A percentile compares a stretch with the other conserved stretches of the same genome.
phyloP scores from a whole-genome alignment of 768 basidiomycete species.

The Hysterangium stoloniferum region DNA sequence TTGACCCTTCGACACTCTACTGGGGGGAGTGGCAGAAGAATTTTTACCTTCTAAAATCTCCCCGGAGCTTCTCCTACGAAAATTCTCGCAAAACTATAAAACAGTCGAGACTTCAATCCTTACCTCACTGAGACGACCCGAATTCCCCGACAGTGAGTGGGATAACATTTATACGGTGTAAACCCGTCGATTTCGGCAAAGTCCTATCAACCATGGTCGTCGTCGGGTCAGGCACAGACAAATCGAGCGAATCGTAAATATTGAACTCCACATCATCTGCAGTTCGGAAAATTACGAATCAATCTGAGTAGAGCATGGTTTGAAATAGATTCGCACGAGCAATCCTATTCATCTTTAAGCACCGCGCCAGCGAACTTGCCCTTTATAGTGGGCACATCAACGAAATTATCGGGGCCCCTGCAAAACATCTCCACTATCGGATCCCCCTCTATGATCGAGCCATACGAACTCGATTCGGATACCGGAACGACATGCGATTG shows the following conservation, averaged over 20 bases:
- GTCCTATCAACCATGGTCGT: slow-evolving; percentile 19
- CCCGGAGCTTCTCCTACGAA: neutral
- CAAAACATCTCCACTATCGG: slow-evolving; percentile 5
- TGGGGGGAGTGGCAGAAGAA: too few species aligned
- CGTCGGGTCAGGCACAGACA: slow-evolving; percentile 6
- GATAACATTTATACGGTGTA: slow-evolving; percentile 20
- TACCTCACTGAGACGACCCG: slow-evolving; percentile 9
- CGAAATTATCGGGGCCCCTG: slow-evolving; percentile 17
- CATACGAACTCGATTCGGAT: too few species aligned
- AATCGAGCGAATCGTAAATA: slow-evolving; percentile 4
- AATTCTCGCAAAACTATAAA: neutral
- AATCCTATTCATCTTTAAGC: slow-evolving; percentile 21
- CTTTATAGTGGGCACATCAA: slow-evolving; percentile 22
- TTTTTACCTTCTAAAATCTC: too few species aligned
- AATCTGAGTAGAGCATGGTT: too few species aligned
- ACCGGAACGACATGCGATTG: too few species aligned
- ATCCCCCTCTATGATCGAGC: slow-evolving; percentile 28
- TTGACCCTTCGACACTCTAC: too few species aligned
- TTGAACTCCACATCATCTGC: slow-evolving; percentile 10
- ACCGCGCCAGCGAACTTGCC: slow-evolving; percentile 21
- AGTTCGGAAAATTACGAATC: slow-evolving; percentile 21
- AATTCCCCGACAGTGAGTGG: slow-evolving; percentile 23
- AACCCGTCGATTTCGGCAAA: slow-evolving; percentile 23
- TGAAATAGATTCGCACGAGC: slow-evolving; percentile 17
- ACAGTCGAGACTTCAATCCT: neutral